phyloP scores from a whole-genome alignment of 495 filamentous ascomycete species.

The Penicillium angulare region DNA sequence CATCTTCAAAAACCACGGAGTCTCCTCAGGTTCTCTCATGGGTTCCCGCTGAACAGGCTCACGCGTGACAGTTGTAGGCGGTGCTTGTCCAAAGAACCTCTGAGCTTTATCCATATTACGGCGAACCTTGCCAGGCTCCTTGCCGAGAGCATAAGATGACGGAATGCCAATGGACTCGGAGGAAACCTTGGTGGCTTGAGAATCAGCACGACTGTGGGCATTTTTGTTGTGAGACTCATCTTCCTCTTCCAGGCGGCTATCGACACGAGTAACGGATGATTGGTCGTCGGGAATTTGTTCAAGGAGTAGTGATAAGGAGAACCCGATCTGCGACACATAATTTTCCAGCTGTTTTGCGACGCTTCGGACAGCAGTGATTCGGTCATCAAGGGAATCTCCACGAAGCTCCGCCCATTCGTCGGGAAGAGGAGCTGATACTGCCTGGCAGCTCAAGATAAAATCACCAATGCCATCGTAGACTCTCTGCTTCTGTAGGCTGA shows the following conservation, averaged over 20 bases:
- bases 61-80: conserved; percentile 48
- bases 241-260: conserved; percentile 37
- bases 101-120: conserved; percentile 78
- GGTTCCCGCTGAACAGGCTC: conserved; percentile 46
- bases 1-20: conserved; percentile 78
- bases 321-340: conserved; percentile 81
- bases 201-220: conserved; percentile 33
- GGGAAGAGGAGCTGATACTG: conserved; percentile 79
- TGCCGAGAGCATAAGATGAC: conserved; percentile 61
- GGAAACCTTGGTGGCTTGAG: conserved; percentile 28
- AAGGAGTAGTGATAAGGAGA: conserved; percentile 80
- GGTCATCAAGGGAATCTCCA: conserved; percentile 88
- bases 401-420: conserved; percentile 94
- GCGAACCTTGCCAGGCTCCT: conserved; percentile 58
- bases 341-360: conserved; percentile 79
- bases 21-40: conserved; percentile 62
- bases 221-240: conserved; percentile 25
- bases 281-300: conserved; percentile 64
- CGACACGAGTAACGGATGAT: conserved; percentile 24
- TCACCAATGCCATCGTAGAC: conserved; percentile 92
- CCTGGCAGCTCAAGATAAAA: conserved; percentile 80
- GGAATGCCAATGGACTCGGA: conserved; percentile 56
- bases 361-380: conserved; percentile 71
- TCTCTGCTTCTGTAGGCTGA: conserved; percentile 84
- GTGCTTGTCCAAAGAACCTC: conserved; percentile 86